A percentile compares a stretch with the other conserved stretches of the same genome.
Evolutionary conservation across 2,329 filamentous ascomycete species (phyloP).

Genomic region (Diaporthe ilicicola): DNA sequence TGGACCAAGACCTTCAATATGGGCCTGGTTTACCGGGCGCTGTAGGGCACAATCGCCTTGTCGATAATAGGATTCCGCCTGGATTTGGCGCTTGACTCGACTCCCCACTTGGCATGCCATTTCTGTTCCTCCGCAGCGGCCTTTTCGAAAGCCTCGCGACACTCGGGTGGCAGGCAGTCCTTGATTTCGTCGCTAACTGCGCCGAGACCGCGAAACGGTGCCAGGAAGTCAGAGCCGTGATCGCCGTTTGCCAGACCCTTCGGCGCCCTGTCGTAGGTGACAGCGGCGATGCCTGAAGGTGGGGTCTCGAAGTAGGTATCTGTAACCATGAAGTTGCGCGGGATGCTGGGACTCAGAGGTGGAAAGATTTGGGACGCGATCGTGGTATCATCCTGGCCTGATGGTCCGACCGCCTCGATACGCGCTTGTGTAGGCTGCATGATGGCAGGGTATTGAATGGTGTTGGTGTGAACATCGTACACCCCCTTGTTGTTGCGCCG

Average conservation of each 20-base stretch:
- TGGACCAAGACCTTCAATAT: not conserved
- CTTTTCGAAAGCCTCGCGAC: constrained; percentile 75
- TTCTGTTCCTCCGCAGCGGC: constrained; percentile 70
- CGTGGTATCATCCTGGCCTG: constrained; percentile 43
- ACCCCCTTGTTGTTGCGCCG: constrained; percentile 76
- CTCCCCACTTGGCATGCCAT: constrained; percentile 80
- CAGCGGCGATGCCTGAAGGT: constrained; percentile 53
- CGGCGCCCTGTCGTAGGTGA: constrained; percentile 54
- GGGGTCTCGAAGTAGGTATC: constrained; percentile 64
- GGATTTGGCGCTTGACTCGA: constrained; percentile 67
- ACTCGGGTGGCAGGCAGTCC: constrained; percentile 73
- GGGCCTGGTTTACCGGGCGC: constrained; percentile 43
- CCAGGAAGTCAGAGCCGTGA: constrained; percentile 54
- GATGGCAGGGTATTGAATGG: constrained; percentile 84
- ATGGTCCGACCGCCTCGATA: constrained; percentile 74
- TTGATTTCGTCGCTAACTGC: constrained; percentile 71
- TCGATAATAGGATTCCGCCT: constrained; percentile 66
- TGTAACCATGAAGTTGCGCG: constrained; percentile 65
- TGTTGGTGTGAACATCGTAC: constrained; percentile 95
- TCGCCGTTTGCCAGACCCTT: constrained; percentile 45
- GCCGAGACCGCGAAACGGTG: constrained; percentile 68
- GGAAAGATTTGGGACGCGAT: constrained; percentile 52
- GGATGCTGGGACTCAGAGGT: constrained; percentile 56
- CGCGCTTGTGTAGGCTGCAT: constrained; percentile 91
- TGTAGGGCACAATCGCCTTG: constrained; percentile 70